Conservation (phyloP, 2,329 filamentous ascomycete genomes). For the Aureobasidium sp. region DNA sequence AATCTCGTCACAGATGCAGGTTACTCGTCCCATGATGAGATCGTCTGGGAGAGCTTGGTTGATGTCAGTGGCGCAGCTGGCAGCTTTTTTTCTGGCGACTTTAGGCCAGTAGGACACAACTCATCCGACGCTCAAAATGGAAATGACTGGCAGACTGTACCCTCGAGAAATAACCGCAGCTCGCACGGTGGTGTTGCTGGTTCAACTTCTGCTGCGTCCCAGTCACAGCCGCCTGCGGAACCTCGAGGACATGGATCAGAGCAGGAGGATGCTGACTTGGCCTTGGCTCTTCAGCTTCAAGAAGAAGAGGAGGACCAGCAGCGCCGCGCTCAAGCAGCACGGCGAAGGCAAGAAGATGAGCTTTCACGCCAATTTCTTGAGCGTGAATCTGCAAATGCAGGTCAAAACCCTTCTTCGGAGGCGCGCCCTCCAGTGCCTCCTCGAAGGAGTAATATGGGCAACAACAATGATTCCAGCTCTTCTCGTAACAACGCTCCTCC, state of each 20-base stretch:
- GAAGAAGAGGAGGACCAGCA: conserved; percentile 86
- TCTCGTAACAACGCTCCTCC: conserved; percentile 19
- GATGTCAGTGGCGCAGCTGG: conserved; percentile 79
- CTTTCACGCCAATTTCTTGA: conserved; percentile 66
- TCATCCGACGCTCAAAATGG: conserved; percentile 24
- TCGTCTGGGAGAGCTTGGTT: conserved; percentile 91
- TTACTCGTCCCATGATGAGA: conserved; percentile 78
- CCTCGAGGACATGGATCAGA: conserved; percentile 45
- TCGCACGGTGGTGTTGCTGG: background rate
- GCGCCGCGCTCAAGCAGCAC: conserved; percentile 47
- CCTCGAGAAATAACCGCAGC: conserved; percentile 27
- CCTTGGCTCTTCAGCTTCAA: conserved; percentile 83
- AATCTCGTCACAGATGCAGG: conserved; percentile 90
- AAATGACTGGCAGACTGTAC: conserved; percentile 52
- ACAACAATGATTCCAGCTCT: conserved; percentile 26
- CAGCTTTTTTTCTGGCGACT: conserved; percentile 85
- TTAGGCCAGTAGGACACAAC: conserved; percentile 67
- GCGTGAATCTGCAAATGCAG: conserved; percentile 26
- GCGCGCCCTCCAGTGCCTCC: conserved; percentile 25
- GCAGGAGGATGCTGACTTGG: conserved; percentile 77
- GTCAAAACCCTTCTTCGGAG: conserved; percentile 15
- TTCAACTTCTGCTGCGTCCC: background rate
- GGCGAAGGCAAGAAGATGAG: conserved; percentile 42
- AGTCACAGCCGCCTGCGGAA: conserved; percentile 6
- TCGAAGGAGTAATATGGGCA: conserved; percentile 25